These are phyloP conservation scores for Coemansia sp. DNA, from an alignment of 192 early-diverging fungal genomes.

Conservation along the genomic window DNA sequence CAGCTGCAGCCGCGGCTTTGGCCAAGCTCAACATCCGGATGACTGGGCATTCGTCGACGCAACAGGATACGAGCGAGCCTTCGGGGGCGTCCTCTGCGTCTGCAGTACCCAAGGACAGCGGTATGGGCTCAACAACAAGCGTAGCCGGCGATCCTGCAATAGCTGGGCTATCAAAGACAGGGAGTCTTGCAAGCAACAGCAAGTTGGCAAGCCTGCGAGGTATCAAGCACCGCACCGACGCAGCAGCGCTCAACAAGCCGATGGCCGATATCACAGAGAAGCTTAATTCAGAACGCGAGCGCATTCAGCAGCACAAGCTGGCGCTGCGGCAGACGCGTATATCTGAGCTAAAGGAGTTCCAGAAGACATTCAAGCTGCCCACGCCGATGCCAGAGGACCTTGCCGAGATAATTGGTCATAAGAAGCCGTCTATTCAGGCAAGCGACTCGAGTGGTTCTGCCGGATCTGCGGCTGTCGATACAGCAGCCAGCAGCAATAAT, in stretches of 20 bases:
- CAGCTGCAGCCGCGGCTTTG: constrained; percentile 37
- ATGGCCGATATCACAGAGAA: constrained; percentile 58
- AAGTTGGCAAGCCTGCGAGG: constrained; percentile 51
- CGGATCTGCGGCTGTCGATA: constrained; percentile 8
- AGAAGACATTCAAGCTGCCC: constrained; percentile 74
- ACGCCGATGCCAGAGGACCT: constrained; percentile 81
- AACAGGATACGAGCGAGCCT: not conserved
- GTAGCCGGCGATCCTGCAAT: constrained; percentile 33
- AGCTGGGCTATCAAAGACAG: constrained; percentile 30
- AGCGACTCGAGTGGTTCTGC: constrained; percentile 10
- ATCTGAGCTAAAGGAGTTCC: constrained; percentile 78
- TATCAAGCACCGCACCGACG: constrained; percentile 52
- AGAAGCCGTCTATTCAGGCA: constrained; percentile 22
- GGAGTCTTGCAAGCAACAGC: constrained; percentile 16
- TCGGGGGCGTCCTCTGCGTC: not conserved
- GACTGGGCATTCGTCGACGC: constrained; percentile 24
- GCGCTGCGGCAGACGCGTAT: constrained; percentile 70
- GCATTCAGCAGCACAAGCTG: constrained; percentile 72
- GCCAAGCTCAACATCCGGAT: constrained; percentile 52
- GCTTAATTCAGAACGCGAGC: constrained; percentile 72
- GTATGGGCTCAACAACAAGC: not conserved
- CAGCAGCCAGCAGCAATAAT: too few relatives aligned
- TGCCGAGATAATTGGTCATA: constrained; percentile 68
- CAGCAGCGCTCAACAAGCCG: constrained; percentile 52
- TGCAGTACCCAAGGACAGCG: not conserved